Base-by-base conservation (phyloP, 805 yeast species). In the Candida mattraensis region DNA sequence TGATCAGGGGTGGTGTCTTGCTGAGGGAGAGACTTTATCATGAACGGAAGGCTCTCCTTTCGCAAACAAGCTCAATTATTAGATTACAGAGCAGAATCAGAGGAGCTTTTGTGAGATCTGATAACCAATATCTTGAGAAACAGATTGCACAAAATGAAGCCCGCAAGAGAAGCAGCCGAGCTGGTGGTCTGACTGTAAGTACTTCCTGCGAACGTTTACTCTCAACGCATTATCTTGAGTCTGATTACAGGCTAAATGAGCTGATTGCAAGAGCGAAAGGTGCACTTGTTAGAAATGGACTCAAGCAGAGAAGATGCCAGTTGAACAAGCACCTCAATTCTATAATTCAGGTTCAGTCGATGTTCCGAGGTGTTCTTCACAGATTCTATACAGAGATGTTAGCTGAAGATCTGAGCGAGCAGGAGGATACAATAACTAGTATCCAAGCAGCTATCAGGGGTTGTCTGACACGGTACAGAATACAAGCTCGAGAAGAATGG, bases 401-500 rank as follows among this genome's bases (percentile, higher is more conserved):
- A 14, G 57, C 70, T 30, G 84, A 79, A 44, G 77, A 75, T 39
- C 37, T 78, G 6, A 77, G 78, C 44, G 66, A 61, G 12, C 62
- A 70, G 28, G 50, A 69, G 6, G 57, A 60, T 0, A 50, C 50
- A 3, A 54, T 81, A 5, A 57, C 64, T 11, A 53, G 47, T 2
- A 45, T 87, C 2, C 95, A 87, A 53, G 63, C 83, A 0, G 42
- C 62, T 1, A 53, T 72, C 2, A 69, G 84, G 48, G 87, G 85
- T 7, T 51, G 39, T 12, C 30, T 56, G 0, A 37, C 69, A 4
- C 67, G 89, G 42, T 44, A 47, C 2, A 48, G 56, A 5, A 42
- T 70, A 10, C 43, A 44, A 4, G 57, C 59, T 3, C 53, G 66
- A 20, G 57, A 63, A 45, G 55, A 56, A 1, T 70, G 78, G 62